phyloP scores from a whole-genome alignment of 768 basidiomycete genomes.

The Lactarius evosmus region DNA sequence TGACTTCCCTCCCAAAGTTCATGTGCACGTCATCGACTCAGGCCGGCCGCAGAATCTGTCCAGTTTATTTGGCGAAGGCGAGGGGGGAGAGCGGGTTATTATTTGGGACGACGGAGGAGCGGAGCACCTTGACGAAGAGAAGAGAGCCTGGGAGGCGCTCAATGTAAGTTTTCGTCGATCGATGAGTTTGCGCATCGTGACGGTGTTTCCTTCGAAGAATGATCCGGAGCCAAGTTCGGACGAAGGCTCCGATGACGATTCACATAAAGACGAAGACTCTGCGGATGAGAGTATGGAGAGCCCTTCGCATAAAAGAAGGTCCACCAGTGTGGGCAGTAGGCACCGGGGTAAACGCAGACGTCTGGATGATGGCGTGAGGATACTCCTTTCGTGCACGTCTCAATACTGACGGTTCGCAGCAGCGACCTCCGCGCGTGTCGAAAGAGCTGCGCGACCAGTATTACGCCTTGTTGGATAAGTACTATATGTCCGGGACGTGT shows the following conservation, averaged over 20 bases:
- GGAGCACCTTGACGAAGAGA: slow-evolving; percentile 63
- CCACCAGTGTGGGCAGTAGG: slow-evolving; percentile 20
- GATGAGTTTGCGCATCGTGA: not conserved
- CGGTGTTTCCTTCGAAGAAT: slow-evolving; percentile 45
- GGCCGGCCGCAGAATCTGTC: slow-evolving; percentile 84
- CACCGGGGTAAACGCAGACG: slow-evolving; percentile 37
- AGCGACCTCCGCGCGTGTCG: slow-evolving; percentile 58
- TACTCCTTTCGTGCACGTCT: slow-evolving; percentile 17
- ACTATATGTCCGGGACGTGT: slow-evolving; percentile 83
- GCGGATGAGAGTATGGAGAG: slow-evolving; percentile 42
- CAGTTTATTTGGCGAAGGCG: slow-evolving; percentile 74
- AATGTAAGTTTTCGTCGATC: slow-evolving; percentile 48
- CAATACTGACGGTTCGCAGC: slow-evolving; percentile 12
- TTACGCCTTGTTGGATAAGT: slow-evolving; percentile 64
- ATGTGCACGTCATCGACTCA: slow-evolving; percentile 93
- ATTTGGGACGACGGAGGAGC: slow-evolving; percentile 93
- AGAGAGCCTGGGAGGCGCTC: slow-evolving; percentile 80
- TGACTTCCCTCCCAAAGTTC: slow-evolving; percentile 56
- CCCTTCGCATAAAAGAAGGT: slow-evolving; percentile 54
- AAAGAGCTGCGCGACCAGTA: slow-evolving; percentile 67
- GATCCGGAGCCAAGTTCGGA: slow-evolving; percentile 75
- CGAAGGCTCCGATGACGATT: slow-evolving; percentile 49
- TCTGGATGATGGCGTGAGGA: slow-evolving; percentile 42
- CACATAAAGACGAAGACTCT: slow-evolving; percentile 45
- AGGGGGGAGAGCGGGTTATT: slow-evolving; percentile 67